phyloP scores from a whole-genome alignment of 192 early-diverging fungal genomes.

The Spinellus fusiger region DNA sequence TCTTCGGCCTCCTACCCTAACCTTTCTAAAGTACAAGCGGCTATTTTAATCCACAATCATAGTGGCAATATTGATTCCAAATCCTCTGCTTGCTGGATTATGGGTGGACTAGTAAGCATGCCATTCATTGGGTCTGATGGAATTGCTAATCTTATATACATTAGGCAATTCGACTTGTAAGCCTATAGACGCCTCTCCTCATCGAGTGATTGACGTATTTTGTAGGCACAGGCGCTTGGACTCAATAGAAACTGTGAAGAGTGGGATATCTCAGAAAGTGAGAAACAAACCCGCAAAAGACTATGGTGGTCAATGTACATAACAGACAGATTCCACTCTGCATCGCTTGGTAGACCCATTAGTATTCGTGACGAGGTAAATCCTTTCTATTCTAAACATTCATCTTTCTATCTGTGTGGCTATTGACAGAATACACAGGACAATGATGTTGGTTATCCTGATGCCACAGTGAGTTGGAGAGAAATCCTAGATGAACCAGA shows the following conservation, averaged over 20 bases:
- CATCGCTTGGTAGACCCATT: constrained; percentile 57
- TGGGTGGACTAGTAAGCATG: constrained; percentile 19
- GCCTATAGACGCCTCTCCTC: too few species aligned
- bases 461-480: constrained; percentile 21
- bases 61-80: constrained; percentile 26
- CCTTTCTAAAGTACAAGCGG: constrained; percentile 29
- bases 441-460: constrained; percentile 24
- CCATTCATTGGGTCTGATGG: too few species aligned
- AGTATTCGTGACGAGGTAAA: constrained; percentile 38
- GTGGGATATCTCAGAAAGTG: constrained; percentile 48
- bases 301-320: constrained; percentile 74
- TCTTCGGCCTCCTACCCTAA: constrained; percentile 8
- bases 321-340: constrained; percentile 61
- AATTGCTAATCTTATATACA: background rate
- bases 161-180: background rate
- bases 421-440: constrained; percentile 10
- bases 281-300: constrained; percentile 60
- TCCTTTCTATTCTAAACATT: background rate
- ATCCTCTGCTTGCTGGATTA: constrained; percentile 26
- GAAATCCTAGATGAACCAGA: constrained; percentile 23
- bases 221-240: constrained; percentile 64
- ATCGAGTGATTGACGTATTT: background rate
- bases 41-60: constrained; percentile 30
- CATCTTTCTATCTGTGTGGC: background rate
- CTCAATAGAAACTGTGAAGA: constrained; percentile 61